Evolutionary conservation across 75 land plant species (phyloP), one percentile per base, ranked within the genome.

Genomic region (Isoetes taiwanensis): DNA sequence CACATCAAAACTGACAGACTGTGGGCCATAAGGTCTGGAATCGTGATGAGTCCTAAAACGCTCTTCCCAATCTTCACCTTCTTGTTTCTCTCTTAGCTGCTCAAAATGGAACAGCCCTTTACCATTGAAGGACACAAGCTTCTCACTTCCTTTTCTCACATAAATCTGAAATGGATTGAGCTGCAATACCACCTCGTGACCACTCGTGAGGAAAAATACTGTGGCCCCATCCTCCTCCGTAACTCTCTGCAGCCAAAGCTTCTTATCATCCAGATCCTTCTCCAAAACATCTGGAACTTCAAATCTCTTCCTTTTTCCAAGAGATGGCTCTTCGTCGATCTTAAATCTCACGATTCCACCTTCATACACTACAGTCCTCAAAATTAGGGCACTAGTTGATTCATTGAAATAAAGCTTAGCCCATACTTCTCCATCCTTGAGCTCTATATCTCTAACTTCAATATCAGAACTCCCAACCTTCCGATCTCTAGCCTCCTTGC

Each of bases 31-130:
- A 2, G 99, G 99, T 26, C 96, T 65, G 23, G 80, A 60, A 62
- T 94, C 99, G 8, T 76, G 77, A 59, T 88, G 90, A 21, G 69
- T 61, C 20, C 86, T 71, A 52, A 81, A 94, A 29, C 62, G 58
- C 72, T 94, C 99, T 53, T 75, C 82, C 90, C 90, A 94, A 20
- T 76, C 71, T 28, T 84, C 90, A 16, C 73, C 90, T 32, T 87
- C 96, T 16, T 32, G 16, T 69, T 86, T 86, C 63, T 32, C 62
- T 53, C 78, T 68, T 64, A 81, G 64, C 55, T 81, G 84, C 75
- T 94, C 96, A 54, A 94, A 89, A 62, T 85, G 79, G 61, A 94
- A 94, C 34, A 94, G 69, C 2, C 96, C 96, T 60, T 84, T 68
- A 14, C 80, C 67, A 38, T 94, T 94, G 40, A 94, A 19, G 1